Conservation (phyloP, 1,284 basidiomycete genomes). For the Cystobasidiaceae sp. region DNA sequence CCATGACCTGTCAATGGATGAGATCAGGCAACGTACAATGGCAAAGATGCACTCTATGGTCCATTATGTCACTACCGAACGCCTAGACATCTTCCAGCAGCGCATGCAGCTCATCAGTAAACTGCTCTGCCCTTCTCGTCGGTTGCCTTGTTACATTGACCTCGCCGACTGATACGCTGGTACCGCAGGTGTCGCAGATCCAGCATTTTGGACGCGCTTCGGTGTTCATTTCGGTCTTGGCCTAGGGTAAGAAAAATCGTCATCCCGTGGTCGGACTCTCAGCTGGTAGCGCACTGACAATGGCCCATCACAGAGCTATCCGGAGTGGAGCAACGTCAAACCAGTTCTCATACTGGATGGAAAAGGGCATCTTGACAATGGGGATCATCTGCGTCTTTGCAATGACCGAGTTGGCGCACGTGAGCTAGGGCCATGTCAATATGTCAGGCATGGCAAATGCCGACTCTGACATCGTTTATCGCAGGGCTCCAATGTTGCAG, state of each 20-base stretch:
- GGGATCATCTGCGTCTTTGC: constrained; percentile 57
- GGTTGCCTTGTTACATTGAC: too few species aligned
- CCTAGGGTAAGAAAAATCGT: too few species aligned
- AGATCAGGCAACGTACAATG: constrained; percentile 53
- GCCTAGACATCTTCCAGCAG: constrained; percentile 51
- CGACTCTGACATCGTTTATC: too few species aligned
- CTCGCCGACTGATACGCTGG: too few species aligned
- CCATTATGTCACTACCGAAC: constrained; percentile 51
- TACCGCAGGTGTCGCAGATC: too few species aligned
- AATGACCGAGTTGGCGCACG: constrained; percentile 51
- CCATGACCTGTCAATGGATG: constrained; percentile 55
- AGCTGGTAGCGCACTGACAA: not conserved
- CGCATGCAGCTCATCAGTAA: constrained; percentile 52
- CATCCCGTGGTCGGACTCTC: too few species aligned
- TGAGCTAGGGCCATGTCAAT: too few species aligned
- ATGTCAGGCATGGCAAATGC: too few species aligned
- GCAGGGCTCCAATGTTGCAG: constrained; percentile 56
- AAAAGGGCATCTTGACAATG: constrained; percentile 53
- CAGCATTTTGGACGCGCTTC: constrained; percentile 54
- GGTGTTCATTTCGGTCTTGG: constrained; percentile 55
- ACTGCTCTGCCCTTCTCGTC: constrained; percentile 8
- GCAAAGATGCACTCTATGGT: constrained; percentile 48
- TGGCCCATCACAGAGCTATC: constrained; percentile 31
- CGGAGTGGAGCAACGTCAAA: constrained; percentile 43
- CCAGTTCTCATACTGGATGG: constrained; percentile 54